phyloP scores from a whole-genome alignment of 2,329 filamentous ascomycete genomes.

The Calonectria honghensis region DNA sequence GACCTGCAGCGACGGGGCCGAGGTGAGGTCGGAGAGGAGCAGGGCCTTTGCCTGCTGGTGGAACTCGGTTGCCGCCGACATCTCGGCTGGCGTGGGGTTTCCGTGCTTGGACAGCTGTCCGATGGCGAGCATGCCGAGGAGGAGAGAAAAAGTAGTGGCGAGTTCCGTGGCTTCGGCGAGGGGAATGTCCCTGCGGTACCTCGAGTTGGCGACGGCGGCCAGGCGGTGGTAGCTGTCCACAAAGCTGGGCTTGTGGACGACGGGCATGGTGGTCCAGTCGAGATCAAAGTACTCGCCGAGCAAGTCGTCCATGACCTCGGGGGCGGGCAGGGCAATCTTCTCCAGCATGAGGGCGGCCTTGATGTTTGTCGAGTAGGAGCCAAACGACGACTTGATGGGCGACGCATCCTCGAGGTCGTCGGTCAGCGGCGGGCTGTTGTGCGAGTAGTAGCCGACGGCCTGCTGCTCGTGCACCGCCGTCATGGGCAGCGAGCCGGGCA shows the following conservation, averaged over 20 bases:
- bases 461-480: constrained; percentile 45
- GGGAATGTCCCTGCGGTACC: constrained; percentile 54
- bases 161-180: constrained; percentile 54
- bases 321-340: constrained; percentile 52
- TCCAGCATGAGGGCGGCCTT: constrained; percentile 54
- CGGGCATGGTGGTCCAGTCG: constrained; percentile 53
- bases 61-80: constrained; percentile 48
- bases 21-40: constrained; percentile 49
- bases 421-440: constrained; percentile 53
- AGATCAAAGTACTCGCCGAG: constrained; percentile 52
- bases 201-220: constrained; percentile 54
- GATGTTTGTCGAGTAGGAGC: constrained; percentile 55
- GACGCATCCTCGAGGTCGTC: constrained; percentile 53
- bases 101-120: constrained; percentile 48
- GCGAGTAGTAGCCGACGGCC: constrained; percentile 44
- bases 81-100: constrained; percentile 36
- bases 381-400: constrained; percentile 50
- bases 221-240: constrained; percentile 54
- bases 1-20: constrained; percentile 48
- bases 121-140: constrained; percentile 54
- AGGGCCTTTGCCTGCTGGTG: constrained; percentile 51
- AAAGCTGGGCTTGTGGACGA: constrained; percentile 52
- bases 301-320: constrained; percentile 54
- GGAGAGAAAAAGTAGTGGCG: constrained; percentile 50
- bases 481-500: constrained; percentile 44